Conservation (phyloP, 345 rosid species). For the Zanthoxylum bungeanum region DNA sequence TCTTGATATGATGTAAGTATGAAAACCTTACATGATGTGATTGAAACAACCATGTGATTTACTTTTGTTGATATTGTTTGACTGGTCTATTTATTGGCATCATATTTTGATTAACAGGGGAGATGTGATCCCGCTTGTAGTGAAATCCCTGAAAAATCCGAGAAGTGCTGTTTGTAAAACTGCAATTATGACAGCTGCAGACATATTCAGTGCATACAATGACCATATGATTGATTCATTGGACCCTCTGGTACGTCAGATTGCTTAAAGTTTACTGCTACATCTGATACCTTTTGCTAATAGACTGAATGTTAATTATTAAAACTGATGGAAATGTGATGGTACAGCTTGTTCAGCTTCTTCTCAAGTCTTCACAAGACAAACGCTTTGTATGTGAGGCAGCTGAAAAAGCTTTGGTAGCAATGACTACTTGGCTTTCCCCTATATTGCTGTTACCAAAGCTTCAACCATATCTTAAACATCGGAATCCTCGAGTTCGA, state of each 20-base stretch:
- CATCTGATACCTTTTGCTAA: conserved; percentile 3
- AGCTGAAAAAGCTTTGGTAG: conserved; percentile 76
- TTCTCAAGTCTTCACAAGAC: conserved; percentile 94
- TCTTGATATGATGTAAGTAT: conserved; percentile 67
- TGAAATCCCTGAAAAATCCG: conserved; percentile 92
- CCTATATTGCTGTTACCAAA: conserved; percentile 60
- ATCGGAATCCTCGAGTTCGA: conserved; percentile 85
- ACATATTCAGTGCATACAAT: conserved; percentile 69
- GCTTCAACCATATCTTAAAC: conserved; percentile 77
- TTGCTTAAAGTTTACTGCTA: not conserved
- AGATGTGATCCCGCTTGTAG: conserved; percentile 66
- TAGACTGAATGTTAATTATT: conserved; percentile 1
- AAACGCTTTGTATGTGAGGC: conserved; percentile 96
- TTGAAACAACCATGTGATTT: not conserved
- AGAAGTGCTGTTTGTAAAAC: conserved; percentile 98
- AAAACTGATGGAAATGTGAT: conserved; percentile 15
- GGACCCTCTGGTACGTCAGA: conserved; percentile 67
- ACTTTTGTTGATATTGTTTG: conserved; percentile 1
- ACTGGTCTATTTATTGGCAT: conserved; percentile 4
- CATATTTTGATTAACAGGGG: conserved; percentile 42
- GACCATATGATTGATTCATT: conserved; percentile 62
- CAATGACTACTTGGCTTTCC: conserved; percentile 74
- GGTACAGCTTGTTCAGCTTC: conserved; percentile 84
- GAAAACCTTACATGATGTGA: conserved; percentile 3
- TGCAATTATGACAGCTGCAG: conserved; percentile 87